Evolutionary conservation across 2,329 filamentous ascomycete genomes (phyloP).

Genomic region (Fusarium xylarioides): DNA sequence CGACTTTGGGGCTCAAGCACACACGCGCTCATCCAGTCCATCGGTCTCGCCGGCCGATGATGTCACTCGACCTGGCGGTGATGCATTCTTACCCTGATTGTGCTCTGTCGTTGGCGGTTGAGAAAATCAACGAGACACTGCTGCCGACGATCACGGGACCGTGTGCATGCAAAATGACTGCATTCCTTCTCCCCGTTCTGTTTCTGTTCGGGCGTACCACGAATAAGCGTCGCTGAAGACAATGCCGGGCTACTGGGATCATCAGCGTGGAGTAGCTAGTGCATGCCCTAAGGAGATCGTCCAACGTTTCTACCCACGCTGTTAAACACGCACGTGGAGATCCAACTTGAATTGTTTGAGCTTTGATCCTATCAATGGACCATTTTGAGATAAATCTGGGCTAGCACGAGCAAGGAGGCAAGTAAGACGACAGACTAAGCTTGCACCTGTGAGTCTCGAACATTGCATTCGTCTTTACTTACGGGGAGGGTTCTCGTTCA

Average conservation of each 20-base stretch:
- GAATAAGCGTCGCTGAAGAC: slow-evolving; percentile 9
- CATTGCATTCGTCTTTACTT: not conserved
- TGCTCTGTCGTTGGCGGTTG: slow-evolving; percentile 24
- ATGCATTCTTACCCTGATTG: slow-evolving; percentile 15
- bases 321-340: slow-evolving; percentile 29
- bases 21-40: slow-evolving; percentile 4
- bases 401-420: not conserved
- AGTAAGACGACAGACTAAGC: slow-evolving; percentile 5
- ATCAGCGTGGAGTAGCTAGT: slow-evolving; percentile 25
- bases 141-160: slow-evolving; percentile 29
- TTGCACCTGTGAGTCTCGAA: slow-evolving; percentile 11
- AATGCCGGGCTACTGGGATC: slow-evolving; percentile 26
- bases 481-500: slow-evolving; percentile 1
- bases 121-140: slow-evolving; percentile 6
- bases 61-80: slow-evolving; percentile 34
- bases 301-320: slow-evolving; percentile 30
- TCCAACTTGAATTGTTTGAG: slow-evolving; percentile 14
- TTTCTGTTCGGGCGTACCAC: slow-evolving; percentile 8
- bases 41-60: slow-evolving; percentile 32
- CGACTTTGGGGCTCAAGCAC: slow-evolving; percentile 29
- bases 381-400: slow-evolving; percentile 1
- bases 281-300: slow-evolving; percentile 25
- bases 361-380: slow-evolving; percentile 16
- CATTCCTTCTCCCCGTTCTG: slow-evolving; percentile 12
- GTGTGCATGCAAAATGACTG: slow-evolving; percentile 26